Conservation (phyloP, 306 rosid genomes). For the Fragaria vesca region DNA sequence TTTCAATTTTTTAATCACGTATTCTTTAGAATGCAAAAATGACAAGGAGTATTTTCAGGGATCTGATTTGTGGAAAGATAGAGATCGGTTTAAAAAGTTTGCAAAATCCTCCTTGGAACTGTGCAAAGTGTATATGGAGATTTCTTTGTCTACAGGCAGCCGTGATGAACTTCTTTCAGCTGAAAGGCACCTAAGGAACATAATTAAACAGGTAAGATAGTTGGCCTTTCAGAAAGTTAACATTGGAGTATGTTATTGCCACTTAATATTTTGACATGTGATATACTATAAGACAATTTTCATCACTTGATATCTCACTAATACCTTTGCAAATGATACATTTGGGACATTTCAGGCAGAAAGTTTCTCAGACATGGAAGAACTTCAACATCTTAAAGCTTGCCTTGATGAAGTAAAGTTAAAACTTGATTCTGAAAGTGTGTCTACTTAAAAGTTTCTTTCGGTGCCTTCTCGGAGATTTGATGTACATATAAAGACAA, state of each 20-base stretch:
- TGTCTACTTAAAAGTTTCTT: background rate
- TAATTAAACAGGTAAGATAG: slow-evolving; percentile 68
- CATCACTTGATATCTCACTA: background rate
- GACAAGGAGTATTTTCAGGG: slow-evolving; percentile 48
- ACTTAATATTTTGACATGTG: background rate
- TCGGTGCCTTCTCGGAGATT: background rate
- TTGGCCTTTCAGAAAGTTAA: slow-evolving; percentile 6
- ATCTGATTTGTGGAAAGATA: slow-evolving; percentile 81
- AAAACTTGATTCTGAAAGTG: slow-evolving; percentile 3
- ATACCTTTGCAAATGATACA: background rate
- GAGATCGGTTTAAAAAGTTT: slow-evolving; percentile 60
- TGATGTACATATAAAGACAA: background rate
- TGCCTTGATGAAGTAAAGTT: slow-evolving; percentile 17
- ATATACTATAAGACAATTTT: background rate
- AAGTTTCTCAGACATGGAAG: slow-evolving; percentile 16
- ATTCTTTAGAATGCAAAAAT: background rate
- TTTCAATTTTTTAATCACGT: background rate
- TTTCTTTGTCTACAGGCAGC: slow-evolving; percentile 62
- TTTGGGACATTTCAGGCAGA: background rate
- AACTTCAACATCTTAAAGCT: slow-evolving; percentile 13
- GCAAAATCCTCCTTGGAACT: slow-evolving; percentile 86
- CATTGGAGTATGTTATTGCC: background rate
- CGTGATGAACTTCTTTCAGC: slow-evolving; percentile 60
- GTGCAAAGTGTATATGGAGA: slow-evolving; percentile 74
- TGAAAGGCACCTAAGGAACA: slow-evolving; percentile 87